Evolutionary conservation across 106 monocot genomes (phyloP), one percentile per base, ranked within the genome.

Genomic region (Platanthera zijinensis): DNA sequence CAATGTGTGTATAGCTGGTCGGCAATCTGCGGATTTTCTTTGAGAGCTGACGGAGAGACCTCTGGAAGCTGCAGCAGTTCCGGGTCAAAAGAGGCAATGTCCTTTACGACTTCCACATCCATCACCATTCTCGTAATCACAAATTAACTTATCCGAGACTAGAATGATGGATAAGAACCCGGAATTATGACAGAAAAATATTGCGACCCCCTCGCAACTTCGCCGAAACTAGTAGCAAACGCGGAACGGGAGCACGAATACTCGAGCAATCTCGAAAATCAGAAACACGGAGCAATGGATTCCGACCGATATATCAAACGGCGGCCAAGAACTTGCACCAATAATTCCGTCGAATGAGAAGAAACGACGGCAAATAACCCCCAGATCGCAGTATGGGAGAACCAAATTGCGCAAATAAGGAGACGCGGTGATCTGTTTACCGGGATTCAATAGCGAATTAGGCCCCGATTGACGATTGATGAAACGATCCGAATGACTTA

Each of bases 1-100:
- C 96, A 97, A 83, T 93, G 93, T 45, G 74, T 66, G 72, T 84
- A 93, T n/a, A 93, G 90, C 67, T 84, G 77, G 39, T 93, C 89
- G 1, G 86, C 93, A 28, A 97, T 84, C 46, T 49, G 72, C 46
- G 93, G 89, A 54, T 87, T 91, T 53, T 89, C 93, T 77, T 87
- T 90, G 59, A 93, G 75, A 10, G 86, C 89, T 30, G 81, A 47
- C 48, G 86, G 61, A 32, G 96, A 86, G 8, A 93, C 75, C 85
- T 96, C 96, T 12, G 93, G 76, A 13, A 96, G 83, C 81, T 93
- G 92, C 69, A 96, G 80, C 76, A 96, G 78, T 11, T 96, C 96
- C 52, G 90, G 87, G 80, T 93, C 96, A 12, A 96, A 83, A 45
- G 83, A 77, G 15, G 83, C 84, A 59, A 81, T 71, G 75, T 95